Base-by-base conservation (phyloP, 495 filamentous ascomycete genomes). In the Pseudotulostoma volvatum region DNA sequence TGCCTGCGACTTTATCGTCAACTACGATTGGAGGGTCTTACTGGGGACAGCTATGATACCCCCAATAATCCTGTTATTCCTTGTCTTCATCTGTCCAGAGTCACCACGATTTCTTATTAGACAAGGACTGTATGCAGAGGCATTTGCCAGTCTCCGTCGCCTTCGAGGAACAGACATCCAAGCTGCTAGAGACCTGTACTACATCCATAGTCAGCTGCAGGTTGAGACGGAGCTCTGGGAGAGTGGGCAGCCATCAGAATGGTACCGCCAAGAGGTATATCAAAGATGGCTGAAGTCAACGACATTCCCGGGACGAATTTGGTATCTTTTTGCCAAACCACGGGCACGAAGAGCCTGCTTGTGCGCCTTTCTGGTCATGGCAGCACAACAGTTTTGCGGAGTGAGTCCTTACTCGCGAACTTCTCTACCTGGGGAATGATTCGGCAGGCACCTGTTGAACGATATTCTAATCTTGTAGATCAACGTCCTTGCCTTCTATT, bases 401-500 rank as follows among this genome's bases (percentile, higher is more conserved):
- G n/a, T n/a, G n/a, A n/a, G n/a, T n/a, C n/a, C n/a, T n/a, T n/a
- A n/a, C n/a, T n/a, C n/a, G n/a, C n/a, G n/a, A n/a, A n/a, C n/a
- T n/a, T n/a, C n/a, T n/a, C n/a, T n/a, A n/a, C n/a, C n/a, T n/a
- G n/a, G n/a, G n/a, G n/a, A n/a, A n/a, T n/a, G n/a, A n/a, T n/a
- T n/a, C n/a, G n/a, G n/a, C n/a, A n/a, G n/a, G n/a, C n/a, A n/a
- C n/a, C n/a, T n/a, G n/a, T n/a, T n/a, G n/a, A n/a, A n/a, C n/a
- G n/a, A n/a, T n/a, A n/a, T n/a, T n/a, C n/a, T n/a, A n/a, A n/a
- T n/a, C n/a, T n/a, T n/a, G n/a, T n/a, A n/a, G n/a, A n/a, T 78
- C 51, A 81, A 81, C 55, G 73, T 82, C 51, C 77, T 82, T 15
- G 72, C 79, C 18, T 84, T 83, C 63, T 86, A 84, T 57, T 74